These are phyloP conservation scores for Saturnispora sanitii DNA, from an alignment of 805 yeast genomes.

Conservation along the genomic window DNA sequence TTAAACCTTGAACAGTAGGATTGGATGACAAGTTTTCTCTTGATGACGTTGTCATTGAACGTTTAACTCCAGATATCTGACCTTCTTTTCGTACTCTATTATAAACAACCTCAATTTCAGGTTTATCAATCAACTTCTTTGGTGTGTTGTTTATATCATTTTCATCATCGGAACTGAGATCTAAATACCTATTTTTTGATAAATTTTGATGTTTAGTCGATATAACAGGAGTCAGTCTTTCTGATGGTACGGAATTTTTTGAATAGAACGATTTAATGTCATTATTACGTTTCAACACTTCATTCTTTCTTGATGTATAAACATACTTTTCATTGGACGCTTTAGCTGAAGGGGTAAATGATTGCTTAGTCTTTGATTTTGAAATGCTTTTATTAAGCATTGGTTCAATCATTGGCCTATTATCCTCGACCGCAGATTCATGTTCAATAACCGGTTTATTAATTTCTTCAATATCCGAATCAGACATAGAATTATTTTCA, in stretches of 20 bases:
- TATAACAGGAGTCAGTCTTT: background rate
- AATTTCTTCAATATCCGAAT: background rate
- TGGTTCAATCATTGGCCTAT: background rate
- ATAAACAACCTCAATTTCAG: too few species aligned
- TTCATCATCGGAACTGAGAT: background rate
- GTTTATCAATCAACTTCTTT: too few species aligned
- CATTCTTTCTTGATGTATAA: background rate
- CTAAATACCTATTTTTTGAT: background rate
- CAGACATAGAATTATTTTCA: slow-evolving; percentile 1
- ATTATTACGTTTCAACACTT: too few species aligned
- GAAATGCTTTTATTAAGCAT: background rate
- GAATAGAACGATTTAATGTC: too few species aligned
- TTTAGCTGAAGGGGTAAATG: background rate
- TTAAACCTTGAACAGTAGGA: too few species aligned
- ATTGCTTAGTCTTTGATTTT: background rate
- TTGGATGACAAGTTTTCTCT: too few species aligned
- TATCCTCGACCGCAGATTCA: background rate
- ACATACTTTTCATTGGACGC: background rate
- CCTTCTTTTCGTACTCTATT: too few species aligned
- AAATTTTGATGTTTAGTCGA: background rate
- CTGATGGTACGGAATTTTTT: background rate
- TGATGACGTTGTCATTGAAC: too few species aligned
- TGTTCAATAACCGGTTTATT: background rate
- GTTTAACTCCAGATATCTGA: too few species aligned
- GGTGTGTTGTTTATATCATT: background rate